A percentile compares a stretch with the other conserved stretches of the same genome.
Conservation (phyloP, 306 rosid species). For the Sindora glabra region DNA sequence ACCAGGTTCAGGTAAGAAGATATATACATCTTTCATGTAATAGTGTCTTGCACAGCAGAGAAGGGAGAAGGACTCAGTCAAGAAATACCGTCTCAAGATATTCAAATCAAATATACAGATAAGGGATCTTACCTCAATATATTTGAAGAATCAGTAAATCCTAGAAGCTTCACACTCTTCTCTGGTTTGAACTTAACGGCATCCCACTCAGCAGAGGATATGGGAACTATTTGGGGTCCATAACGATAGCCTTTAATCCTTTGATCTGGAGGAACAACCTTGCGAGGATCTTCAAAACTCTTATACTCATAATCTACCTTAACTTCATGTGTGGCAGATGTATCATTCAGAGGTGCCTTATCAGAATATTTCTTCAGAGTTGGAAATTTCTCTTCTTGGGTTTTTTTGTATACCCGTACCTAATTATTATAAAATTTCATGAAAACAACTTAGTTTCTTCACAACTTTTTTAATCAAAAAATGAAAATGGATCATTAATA, state of each 20-base stretch:
- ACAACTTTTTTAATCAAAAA: neutral
- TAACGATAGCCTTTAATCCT: constrained; percentile 89
- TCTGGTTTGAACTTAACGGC: constrained; percentile 88
- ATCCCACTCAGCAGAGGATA: constrained; percentile 78
- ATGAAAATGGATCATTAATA: neutral
- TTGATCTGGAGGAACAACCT: constrained; percentile 75
- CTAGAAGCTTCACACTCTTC: constrained; percentile 82
- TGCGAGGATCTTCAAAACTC: constrained; percentile 46
- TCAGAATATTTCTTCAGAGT: constrained; percentile 86
- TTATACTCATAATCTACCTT: constrained; percentile 73
- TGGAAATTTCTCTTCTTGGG: constrained; percentile 84
- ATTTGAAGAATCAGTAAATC: constrained; percentile 70
- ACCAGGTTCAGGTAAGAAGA: constrained; percentile 69
- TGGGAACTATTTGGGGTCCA: constrained; percentile 92
- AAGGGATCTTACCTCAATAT: constrained; percentile 42
- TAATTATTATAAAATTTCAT: constrained; percentile 25
- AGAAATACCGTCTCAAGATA: neutral
- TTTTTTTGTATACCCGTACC: constrained; percentile 94
- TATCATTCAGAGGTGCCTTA: constrained; percentile 70
- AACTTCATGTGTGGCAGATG: constrained; percentile 74
- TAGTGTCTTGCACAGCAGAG: constrained; percentile 44
- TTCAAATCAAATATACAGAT: constrained; percentile 1
- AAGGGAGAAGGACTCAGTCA: constrained; percentile 9
- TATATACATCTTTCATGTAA: constrained; percentile 78
- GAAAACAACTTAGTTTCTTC: neutral